Percentiles rank a stretch among this genome's conserved stretches.
Evolutionary conservation across 345 rosid genomes (phyloP).

Genomic region (Eucalyptus grandis): DNA sequence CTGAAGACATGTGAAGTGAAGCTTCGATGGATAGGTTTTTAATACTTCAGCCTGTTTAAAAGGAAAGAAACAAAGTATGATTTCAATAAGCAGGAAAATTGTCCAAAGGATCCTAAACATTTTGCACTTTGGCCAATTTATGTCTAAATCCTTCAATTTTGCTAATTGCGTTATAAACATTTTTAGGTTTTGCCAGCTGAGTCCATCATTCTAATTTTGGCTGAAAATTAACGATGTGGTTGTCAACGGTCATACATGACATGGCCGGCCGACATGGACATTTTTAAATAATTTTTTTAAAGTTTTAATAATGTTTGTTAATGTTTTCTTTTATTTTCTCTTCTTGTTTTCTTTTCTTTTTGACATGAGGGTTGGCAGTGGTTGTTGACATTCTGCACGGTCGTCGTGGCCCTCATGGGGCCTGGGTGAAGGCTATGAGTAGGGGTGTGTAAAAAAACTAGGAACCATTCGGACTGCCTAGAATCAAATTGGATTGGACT

Average conservation of each 20-base stretch:
- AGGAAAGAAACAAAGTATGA: neutral
- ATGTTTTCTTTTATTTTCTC: too few relatives aligned
- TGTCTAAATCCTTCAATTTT: too few relatives aligned
- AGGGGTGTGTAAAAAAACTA: too few relatives aligned
- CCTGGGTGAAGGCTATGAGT: too few relatives aligned
- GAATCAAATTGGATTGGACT: too few relatives aligned
- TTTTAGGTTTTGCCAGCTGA: too few relatives aligned
- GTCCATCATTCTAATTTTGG: neutral
- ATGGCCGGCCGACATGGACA: neutral
- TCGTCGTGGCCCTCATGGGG: accelerated
- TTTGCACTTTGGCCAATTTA: too few relatives aligned
- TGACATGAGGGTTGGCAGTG: neutral
- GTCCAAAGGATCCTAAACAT: neutral
- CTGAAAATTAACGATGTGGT: too few relatives aligned
- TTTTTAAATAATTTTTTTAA: too few relatives aligned
- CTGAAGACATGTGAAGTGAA: neutral
- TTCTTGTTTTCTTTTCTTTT: too few relatives aligned
- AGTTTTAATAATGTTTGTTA: too few relatives aligned
- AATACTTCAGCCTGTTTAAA: neutral
- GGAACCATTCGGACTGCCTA: accelerated
- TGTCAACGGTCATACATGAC: neutral
- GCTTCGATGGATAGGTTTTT: conserved; percentile 6
- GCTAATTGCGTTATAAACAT: neutral
- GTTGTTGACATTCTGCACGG: neutral
- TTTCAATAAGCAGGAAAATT: neutral